Evolutionary conservation across 345 rosid genomes (phyloP), one percentile per base, ranked within the genome.

Genomic region (Rhizophora mangle): DNA sequence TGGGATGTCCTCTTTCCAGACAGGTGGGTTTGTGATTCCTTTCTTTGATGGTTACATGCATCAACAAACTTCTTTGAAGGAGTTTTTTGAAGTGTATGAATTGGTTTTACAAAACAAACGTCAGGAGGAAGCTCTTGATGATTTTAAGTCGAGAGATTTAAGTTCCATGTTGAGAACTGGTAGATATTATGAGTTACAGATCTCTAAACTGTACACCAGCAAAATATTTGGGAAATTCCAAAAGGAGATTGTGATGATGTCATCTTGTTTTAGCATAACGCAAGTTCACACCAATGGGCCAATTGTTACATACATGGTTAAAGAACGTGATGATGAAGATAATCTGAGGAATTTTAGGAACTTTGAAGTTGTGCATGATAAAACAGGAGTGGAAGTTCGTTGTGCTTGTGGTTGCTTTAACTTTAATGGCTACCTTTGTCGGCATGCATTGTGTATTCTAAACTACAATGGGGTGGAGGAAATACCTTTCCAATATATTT

Each of bases 371-470:
- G 69, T 87, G 54, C 88, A 87, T 83, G 87, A 93, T 47, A 84
- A 94, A 82, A 72, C 88, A 15, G 90, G 84, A 0, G 81, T 83
- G 5, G 98, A 89, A 79, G 91, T 91, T 57, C 75, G 98, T 51
- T 93, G 98, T 79, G 82, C 84, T 9, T 91, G 98, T 70, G 86
- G 94, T 74, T 87, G 97, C 82, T 93, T 93, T 72, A 89, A 84
- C 79, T 86, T 83, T 69, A 83, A 82, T 31, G 98, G 98, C 19
- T 93, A 93, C 72, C 69, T 93, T 19, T 93, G 97, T 63, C 77
- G 98, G 69, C 98, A 91, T 73, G 92, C 97, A 27, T 68, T 93
- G 3, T 85, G 91, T 70, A 62, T 76, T 46, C 68, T 76, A 21
- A 69, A 66, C 24, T 66, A 71, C 79, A 71, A 70, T 15, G 72